Evolutionary conservation across 345 rosid species (phyloP).

Genomic region (Abelmoschus esculentus): DNA sequence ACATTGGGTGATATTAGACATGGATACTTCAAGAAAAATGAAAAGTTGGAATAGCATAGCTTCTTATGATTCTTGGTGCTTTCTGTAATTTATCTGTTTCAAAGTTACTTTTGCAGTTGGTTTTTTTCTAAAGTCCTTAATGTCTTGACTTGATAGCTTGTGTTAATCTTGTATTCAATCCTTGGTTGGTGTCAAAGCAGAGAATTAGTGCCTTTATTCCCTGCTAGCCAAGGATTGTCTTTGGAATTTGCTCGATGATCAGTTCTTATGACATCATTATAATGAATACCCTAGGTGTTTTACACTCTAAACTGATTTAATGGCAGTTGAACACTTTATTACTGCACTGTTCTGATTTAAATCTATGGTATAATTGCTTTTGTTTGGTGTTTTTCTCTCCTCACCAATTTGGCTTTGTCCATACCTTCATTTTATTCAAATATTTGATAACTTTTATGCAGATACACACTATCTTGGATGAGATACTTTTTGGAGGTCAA

Average conservation of each 20-base stretch:
- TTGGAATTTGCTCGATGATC: background rate
- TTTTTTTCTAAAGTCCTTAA: background rate
- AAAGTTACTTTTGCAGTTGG: background rate
- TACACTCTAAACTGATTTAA: background rate
- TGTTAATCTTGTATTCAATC: background rate
- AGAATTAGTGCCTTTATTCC: background rate
- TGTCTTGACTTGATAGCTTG: background rate
- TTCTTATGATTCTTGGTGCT: background rate
- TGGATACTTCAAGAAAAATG: background rate
- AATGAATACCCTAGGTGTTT: background rate
- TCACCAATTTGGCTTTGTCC: background rate
- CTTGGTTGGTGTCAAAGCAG: background rate
- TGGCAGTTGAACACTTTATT: background rate
- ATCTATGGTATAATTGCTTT: background rate
- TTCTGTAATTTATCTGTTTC: background rate
- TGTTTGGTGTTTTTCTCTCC: background rate
- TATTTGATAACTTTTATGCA: slow-evolving; percentile 22
- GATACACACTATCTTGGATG: slow-evolving; percentile 78
- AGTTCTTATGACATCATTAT: background rate
- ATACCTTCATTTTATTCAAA: background rate
- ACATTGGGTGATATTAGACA: background rate
- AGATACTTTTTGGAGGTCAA: slow-evolving; percentile 88
- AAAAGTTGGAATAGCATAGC: background rate
- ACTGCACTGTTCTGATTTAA: background rate
- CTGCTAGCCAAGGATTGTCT: background rate